phyloP scores from a whole-genome alignment of 768 basidiomycete genomes.

The Macrolepiota albuminosa region DNA sequence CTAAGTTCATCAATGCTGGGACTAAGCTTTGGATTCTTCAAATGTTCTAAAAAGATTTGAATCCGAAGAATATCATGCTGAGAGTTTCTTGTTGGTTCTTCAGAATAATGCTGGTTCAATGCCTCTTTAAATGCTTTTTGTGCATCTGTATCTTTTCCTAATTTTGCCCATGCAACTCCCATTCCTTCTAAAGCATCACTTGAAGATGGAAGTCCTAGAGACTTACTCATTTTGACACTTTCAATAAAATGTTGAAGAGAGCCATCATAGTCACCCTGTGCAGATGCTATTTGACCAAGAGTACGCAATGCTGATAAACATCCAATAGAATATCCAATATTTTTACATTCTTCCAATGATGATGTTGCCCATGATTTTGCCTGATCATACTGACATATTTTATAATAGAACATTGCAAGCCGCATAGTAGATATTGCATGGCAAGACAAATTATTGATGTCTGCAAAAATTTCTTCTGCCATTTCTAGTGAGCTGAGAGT shows the following conservation, averaged over 20 bases:
- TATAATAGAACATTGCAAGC: neutral
- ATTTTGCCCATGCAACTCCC: slow-evolving; percentile 4
- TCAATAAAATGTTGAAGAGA: neutral
- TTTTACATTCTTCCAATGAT: neutral
- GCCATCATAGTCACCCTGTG: neutral
- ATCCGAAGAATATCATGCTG: neutral
- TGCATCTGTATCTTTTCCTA: neutral
- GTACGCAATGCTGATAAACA: neutral
- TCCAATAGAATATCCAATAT: neutral
- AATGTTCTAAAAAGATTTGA: neutral
- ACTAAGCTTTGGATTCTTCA: neutral
- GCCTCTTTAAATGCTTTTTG: neutral
- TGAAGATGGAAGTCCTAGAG: neutral
- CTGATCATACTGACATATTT: neutral
- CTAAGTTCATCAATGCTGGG: neutral
- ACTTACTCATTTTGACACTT: neutral
- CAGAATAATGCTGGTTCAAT: neutral
- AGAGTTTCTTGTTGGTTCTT: neutral
- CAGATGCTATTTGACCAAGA: slow-evolving; percentile 1
- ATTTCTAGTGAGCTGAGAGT: neutral
- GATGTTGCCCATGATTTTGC: neutral
- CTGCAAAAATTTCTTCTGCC: slow-evolving; percentile 3
- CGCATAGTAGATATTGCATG: neutral
- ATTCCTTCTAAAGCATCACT: slow-evolving; percentile 1
- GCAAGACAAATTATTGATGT: neutral